Evolutionary conservation across 495 filamentous ascomycete species (phyloP), one percentile per base, ranked within the genome.

Genomic region (Xylaria nigripes): DNA sequence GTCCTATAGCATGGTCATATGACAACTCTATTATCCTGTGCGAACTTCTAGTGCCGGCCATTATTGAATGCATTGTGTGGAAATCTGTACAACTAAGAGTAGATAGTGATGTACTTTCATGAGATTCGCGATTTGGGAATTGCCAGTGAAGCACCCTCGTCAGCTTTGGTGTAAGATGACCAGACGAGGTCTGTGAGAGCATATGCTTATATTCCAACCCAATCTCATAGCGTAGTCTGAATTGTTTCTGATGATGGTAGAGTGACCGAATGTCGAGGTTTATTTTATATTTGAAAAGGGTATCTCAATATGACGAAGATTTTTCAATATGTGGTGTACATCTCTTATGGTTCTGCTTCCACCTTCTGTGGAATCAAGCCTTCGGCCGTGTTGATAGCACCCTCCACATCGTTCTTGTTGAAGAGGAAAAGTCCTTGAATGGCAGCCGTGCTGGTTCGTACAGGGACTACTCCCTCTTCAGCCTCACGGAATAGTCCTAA

Each of bases 391-490:
- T 71, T 74, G 57, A 96, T 89, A 18, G 93, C 93, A 1, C 89
- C 89, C 55, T 90, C 80, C 77, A 92, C 86, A 60, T 93, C 77
- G 42, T 82, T 85, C 72, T 96, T 98, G 68, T 95, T 93, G 63
- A 91, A 94, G 67, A 96, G 72, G 68, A 98, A 96, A 49, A 96
- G 65, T 2, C 93, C 93, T 70, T 98, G 93, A 30, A 96, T 80
- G 6, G 90, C 86, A 18, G 93, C 93, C 2, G 90, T 86, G 57
- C 90, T 96, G 6, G 87, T 86, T 42, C 73, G 73, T 51, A 67
- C 65, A 13, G 74, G 72, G 24, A 75, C 72, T 18, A 50, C 51
- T 1, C 68, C 67, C 29, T 74, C 74, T 21, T 62, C 54, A 16
- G 67, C 64, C 21, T 70, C 66, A 2, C 68, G 67, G 44, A 81